Evolutionary conservation across 1,139 yeast genomes (phyloP), one percentile per base, ranked within the genome.

Genomic region (Pichia sp.): DNA sequence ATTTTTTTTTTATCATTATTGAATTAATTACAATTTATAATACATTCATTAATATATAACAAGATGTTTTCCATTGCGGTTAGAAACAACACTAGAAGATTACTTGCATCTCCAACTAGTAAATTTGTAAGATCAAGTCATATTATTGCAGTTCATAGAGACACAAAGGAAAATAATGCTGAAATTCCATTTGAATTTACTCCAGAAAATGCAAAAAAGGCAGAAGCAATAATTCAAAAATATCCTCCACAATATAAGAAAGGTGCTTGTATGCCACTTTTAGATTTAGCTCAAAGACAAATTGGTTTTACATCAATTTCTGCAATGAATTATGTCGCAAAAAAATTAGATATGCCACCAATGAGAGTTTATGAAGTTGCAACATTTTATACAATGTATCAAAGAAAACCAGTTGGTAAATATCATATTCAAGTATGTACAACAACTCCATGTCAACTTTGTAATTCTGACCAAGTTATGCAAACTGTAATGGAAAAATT

Each of bases 361-460:
- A 87, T 87, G 96, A 79, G 96, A 70, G 96, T 87, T 30, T 87
- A 87, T 65, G 96, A 87, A 65, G 96, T 87, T 50, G 96, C 96
- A 35, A 84, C 95, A 40, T 87, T 87, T 69, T 87, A 87, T 69
- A 86, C 96, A 58, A 87, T 87, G 96, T 87, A 82, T 71, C 85
- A 85, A 69, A 80, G 95, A 66, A 74, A 77, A 56, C 95, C 95
- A 45, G 80, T 87, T 77, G 95, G 96, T 53, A 85, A 86, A 63
- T 84, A 79, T 64, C 85, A 84, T 62, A 67, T 87, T 50, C 95
- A 87, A 64, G 82, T 87, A 41, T 87, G 96, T 69, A 87, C 96
- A 51, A 87, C 95, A 42, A 86, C 95, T 12, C 95, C 95, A 37
- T 87, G 96, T 65, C 92, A 83, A 68, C 74, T 87, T 56, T 82